These are phyloP conservation scores for Colletotrichum liriopes DNA, from an alignment of 2,329 filamentous ascomycete genomes.

Conservation along the genomic window DNA sequence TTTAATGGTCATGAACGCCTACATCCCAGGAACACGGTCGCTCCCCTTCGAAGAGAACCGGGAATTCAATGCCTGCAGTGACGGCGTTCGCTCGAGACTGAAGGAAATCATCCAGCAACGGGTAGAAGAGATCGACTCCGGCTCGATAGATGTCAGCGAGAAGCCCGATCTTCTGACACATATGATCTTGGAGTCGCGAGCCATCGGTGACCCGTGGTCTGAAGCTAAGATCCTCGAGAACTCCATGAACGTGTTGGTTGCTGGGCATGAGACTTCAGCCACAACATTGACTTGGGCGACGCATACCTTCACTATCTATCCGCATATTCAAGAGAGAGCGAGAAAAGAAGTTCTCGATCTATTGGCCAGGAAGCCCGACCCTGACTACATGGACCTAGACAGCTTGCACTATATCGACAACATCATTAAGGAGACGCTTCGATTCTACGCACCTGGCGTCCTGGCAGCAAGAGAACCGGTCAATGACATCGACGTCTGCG, in stretches of 20 bases:
- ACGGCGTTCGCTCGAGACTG: constrained; percentile 50
- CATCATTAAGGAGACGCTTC: constrained; percentile 61
- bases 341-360: constrained; percentile 59
- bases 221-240: constrained; percentile 55
- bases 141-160: constrained; percentile 28
- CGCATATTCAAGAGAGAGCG: constrained; percentile 55
- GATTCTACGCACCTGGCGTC: constrained; percentile 57
- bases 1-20: constrained; percentile 50
- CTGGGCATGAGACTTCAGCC: constrained; percentile 63
- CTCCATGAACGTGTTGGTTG: constrained; percentile 60
- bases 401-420: constrained; percentile 58
- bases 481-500: constrained; percentile 52
- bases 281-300: constrained; percentile 58
- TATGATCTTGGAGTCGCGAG: constrained; percentile 52
- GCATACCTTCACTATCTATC: constrained; percentile 55
- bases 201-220: constrained; percentile 42
- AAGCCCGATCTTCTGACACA: constrained; percentile 51
- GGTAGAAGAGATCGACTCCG: constrained; percentile 43
- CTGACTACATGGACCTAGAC: constrained; percentile 57
- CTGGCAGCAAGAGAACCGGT: constrained; percentile 51
- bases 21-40: constrained; percentile 53
- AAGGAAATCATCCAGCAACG: constrained; percentile 48
- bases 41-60: constrained; percentile 56
- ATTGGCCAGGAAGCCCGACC: constrained; percentile 53
- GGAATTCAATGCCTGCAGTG: constrained; percentile 53